Evolutionary conservation across 75 land plant species (phyloP).

Genomic region (Azolla pinnata): DNA sequence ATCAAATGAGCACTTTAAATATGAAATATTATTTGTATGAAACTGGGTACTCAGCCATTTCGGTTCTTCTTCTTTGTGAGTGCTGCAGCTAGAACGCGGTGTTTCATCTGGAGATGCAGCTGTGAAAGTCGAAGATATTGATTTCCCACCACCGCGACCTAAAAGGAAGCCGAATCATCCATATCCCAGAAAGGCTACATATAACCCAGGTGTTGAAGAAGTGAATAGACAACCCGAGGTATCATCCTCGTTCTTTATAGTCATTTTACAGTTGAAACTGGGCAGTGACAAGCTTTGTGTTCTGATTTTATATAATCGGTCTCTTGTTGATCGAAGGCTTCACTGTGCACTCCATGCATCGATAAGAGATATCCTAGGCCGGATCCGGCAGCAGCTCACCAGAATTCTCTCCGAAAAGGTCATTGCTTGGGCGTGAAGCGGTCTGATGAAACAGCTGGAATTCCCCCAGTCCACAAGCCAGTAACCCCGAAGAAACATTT

Average conservation of each 20-base stretch:
- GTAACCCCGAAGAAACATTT: not conserved
- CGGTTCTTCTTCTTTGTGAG: too few species aligned
- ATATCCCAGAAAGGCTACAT: slow-evolving; percentile 61
- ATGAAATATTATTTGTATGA: too few species aligned
- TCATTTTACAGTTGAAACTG: not conserved
- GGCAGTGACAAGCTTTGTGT: not conserved
- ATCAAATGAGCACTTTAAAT: too few species aligned
- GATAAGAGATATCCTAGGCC: not conserved
- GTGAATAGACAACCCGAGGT: not conserved
- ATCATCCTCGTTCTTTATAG: too few species aligned
- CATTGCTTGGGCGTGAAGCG: too few species aligned
- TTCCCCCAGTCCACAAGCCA: not conserved
- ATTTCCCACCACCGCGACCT: slow-evolving; percentile 87
- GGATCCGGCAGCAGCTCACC: too few species aligned
- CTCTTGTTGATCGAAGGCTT: not conserved
- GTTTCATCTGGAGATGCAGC: slow-evolving; percentile 17
- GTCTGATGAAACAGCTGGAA: not conserved
- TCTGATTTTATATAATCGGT: not conserved
- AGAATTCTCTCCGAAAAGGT: too few species aligned
- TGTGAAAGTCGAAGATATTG: slow-evolving; percentile 37
- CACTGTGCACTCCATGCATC: not conserved
- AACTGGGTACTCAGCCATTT: too few species aligned
- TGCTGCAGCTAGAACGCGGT: slow-evolving; percentile 44
- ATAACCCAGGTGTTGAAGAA: not conserved
- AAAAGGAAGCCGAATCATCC: slow-evolving; percentile 85